phyloP scores from a whole-genome alignment of 1,284 basidiomycete species.

The Ustilago lituana region DNA sequence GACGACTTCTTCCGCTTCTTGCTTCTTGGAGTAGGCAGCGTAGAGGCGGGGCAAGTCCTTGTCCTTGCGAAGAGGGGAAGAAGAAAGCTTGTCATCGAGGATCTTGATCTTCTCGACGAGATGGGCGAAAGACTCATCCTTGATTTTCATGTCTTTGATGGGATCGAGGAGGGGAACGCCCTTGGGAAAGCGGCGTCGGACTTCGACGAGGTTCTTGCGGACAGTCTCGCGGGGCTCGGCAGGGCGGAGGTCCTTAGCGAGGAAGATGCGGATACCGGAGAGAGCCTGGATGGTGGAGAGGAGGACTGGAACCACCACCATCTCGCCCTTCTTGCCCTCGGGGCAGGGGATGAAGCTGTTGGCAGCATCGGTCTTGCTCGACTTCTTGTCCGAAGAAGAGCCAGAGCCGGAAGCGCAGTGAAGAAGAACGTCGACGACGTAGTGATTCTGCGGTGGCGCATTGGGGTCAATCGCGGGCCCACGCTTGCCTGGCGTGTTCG shows the following conservation, averaged over 20 bases:
- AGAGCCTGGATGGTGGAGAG: slow-evolving; percentile 87
- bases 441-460: slow-evolving; percentile 87
- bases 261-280: slow-evolving; percentile 84
- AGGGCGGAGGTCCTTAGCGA: slow-evolving; percentile 88
- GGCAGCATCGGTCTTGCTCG: slow-evolving; percentile 8
- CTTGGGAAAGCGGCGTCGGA: slow-evolving; percentile 84
- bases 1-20: slow-evolving; percentile 76
- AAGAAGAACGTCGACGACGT: slow-evolving; percentile 91
- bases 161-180: slow-evolving; percentile 90
- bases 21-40: slow-evolving; percentile 81
- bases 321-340: slow-evolving; percentile 69
- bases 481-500: slow-evolving; percentile 42
- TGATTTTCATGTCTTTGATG: slow-evolving; percentile 93
- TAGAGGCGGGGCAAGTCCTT: slow-evolving; percentile 79
- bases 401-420: slow-evolving; percentile 77
- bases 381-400: slow-evolving; percentile 27
- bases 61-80: slow-evolving; percentile 68
- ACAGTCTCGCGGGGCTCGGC: slow-evolving; percentile 80
- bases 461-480: slow-evolving; percentile 60
- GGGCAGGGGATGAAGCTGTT: slow-evolving; percentile 48
- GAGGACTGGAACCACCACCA: slow-evolving; percentile 87
- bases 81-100: slow-evolving; percentile 44
- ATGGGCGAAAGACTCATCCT: slow-evolving; percentile 88
- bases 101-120: slow-evolving; percentile 69
- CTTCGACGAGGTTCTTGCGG: slow-evolving; percentile 89